These are phyloP conservation scores for Aspergillus texensis DNA, from an alignment of 2,329 filamentous ascomycete genomes.

Conservation along the genomic window DNA sequence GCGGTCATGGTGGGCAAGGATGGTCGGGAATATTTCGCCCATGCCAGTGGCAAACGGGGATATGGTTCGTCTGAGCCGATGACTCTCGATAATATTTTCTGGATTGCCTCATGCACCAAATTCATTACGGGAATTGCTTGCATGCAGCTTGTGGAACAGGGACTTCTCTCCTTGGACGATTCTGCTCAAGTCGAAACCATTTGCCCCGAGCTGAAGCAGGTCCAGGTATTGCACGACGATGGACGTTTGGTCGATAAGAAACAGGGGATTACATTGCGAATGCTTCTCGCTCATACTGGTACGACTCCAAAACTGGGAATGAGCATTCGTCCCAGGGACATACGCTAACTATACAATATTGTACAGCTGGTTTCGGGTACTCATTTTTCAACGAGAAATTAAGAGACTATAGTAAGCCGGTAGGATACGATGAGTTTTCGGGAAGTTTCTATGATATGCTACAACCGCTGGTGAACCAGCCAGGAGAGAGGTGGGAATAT, in stretches of 20 bases:
- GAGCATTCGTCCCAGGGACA: accelerated
- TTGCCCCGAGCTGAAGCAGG: not conserved
- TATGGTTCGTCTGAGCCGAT: not conserved
- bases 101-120: not conserved
- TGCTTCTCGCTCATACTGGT: not conserved
- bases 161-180: not conserved
- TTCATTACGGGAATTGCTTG: not conserved
- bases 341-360: not conserved
- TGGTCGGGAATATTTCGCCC: not conserved
- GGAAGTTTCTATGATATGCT: slow-evolving; percentile 56
- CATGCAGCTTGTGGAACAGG: not conserved
- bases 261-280: not conserved
- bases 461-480: slow-evolving; percentile 62
- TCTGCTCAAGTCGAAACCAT: not conserved
- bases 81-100: not conserved
- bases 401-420: not conserved
- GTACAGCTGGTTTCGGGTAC: not conserved
- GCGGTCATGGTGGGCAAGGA: not conserved
- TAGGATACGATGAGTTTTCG: slow-evolving; percentile 1
- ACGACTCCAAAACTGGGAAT: not conserved
- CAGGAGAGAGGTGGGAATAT: slow-evolving; percentile 64
- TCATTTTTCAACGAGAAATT: not conserved
- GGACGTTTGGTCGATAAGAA: not conserved
- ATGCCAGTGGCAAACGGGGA: not conserved
- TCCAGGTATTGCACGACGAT: not conserved